phyloP scores from a whole-genome alignment of 495 filamentous ascomycete species.

The Penicillium simplicissimum region DNA sequence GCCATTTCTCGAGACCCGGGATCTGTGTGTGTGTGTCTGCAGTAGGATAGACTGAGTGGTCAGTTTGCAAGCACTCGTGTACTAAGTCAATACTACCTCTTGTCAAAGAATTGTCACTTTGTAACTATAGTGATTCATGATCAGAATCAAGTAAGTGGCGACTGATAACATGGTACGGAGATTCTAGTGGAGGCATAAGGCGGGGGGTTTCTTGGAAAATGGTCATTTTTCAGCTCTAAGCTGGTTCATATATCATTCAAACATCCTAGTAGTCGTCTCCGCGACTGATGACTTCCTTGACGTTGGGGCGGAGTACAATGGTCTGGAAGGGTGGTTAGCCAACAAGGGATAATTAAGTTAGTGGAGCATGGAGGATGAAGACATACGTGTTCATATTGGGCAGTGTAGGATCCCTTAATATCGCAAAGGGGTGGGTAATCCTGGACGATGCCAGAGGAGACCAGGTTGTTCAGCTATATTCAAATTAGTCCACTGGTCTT shows the following conservation, averaged over 20 bases:
- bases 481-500: slow-evolving; percentile 22
- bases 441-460: slow-evolving; percentile 80
- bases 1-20: background rate
- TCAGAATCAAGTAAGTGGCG: background rate
- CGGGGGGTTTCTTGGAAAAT: background rate
- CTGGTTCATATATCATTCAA: slow-evolving; percentile 3
- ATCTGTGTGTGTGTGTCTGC: too few relatives aligned
- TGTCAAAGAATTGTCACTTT: too few relatives aligned
- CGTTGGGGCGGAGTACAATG: slow-evolving; percentile 79
- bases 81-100: too few relatives aligned
- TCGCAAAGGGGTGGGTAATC: slow-evolving; percentile 87
- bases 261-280: slow-evolving; percentile 77
- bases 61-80: too few relatives aligned
- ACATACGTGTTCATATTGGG: slow-evolving; percentile 88
- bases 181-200: background rate
- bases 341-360: background rate
- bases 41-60: too few relatives aligned
- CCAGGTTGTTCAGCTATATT: slow-evolving; percentile 79
- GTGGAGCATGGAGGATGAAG: slow-evolving; percentile 10
- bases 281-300: slow-evolving; percentile 91
- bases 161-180: slow-evolving; percentile 4
- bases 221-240: slow-evolving; percentile 7
- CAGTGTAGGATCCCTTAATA: slow-evolving; percentile 93
- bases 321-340: slow-evolving; percentile 55
- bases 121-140: background rate